A percentile compares a stretch with the other conserved stretches of the same genome.
These are phyloP conservation scores for Stenocarpella maydis DNA, from an alignment of 2,329 filamentous ascomycete genomes.

Conservation along the genomic window DNA sequence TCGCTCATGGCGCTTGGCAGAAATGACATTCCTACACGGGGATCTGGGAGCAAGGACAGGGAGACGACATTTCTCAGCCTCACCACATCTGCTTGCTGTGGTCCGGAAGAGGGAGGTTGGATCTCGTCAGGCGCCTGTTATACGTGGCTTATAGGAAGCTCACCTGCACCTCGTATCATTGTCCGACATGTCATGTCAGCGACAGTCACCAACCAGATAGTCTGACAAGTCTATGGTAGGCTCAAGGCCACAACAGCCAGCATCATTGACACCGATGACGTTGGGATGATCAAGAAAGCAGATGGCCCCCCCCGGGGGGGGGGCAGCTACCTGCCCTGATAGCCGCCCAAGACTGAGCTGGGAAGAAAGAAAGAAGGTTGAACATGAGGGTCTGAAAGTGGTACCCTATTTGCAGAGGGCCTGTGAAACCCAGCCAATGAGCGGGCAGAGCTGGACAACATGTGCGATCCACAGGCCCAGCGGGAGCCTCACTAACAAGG, in stretches of 20 bases:
- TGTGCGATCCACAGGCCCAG: slow-evolving; percentile 16
- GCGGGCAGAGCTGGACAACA: background rate
- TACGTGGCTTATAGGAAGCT: background rate
- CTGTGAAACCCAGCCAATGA: background rate
- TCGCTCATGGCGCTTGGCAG: background rate
- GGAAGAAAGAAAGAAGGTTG: background rate
- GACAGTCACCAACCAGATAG: background rate
- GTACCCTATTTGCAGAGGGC: background rate
- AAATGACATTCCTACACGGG: background rate
- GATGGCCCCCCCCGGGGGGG: no score
- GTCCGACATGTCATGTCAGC: slow-evolving; percentile 4
- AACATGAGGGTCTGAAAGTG: slow-evolving; percentile 2
- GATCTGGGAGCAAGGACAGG: background rate
- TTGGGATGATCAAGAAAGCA: background rate
- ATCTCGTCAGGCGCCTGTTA: no score
- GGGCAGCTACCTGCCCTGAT: background rate
- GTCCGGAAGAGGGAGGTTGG: background rate
- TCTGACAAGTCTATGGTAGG: background rate
- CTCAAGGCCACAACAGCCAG: background rate
- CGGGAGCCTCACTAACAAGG: background rate
- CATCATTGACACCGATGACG: background rate
- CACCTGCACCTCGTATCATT: background rate
- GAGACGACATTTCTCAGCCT: background rate
- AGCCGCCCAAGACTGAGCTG: background rate
- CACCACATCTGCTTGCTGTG: background rate